Conservation (phyloP, 2,329 filamentous ascomycete species). For the Fusarium duplospermum region DNA sequence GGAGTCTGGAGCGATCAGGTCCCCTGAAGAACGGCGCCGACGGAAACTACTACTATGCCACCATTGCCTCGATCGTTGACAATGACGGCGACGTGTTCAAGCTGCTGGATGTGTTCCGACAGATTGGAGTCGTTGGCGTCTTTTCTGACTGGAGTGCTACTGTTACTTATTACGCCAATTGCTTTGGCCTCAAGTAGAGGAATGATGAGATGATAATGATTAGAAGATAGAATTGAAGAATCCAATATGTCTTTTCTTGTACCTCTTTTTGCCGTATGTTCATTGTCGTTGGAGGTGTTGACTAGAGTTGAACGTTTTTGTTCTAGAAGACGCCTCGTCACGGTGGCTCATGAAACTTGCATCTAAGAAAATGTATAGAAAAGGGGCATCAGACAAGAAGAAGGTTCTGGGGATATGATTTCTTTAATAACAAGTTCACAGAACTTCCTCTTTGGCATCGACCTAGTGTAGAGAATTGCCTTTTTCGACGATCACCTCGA, state of each 20-base stretch:
- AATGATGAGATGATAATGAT: background rate
- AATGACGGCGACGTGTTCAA: slow-evolving; percentile 75
- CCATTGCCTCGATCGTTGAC: slow-evolving; percentile 64
- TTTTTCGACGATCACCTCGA: background rate
- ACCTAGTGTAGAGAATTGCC: background rate
- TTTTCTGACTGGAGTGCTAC: slow-evolving; percentile 79
- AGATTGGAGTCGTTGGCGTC: slow-evolving; percentile 71
- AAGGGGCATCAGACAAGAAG: background rate
- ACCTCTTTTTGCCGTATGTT: background rate
- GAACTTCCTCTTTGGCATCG: background rate
- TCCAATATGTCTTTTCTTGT: background rate
- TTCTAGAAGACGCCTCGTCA: background rate
- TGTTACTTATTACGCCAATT: slow-evolving; percentile 78
- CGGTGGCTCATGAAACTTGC: background rate
- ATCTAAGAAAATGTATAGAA: background rate
- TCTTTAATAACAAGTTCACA: background rate
- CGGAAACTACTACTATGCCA: slow-evolving; percentile 67
- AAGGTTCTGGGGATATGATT: background rate
- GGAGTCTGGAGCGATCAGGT: slow-evolving; percentile 75
- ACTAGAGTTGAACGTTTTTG: background rate
- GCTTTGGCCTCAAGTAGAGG: slow-evolving; percentile 59
- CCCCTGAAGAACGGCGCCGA: slow-evolving; percentile 64
- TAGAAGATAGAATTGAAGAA: background rate
- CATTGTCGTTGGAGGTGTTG: background rate
- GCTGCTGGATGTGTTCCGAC: slow-evolving; percentile 72